Conservation (phyloP, 371 early-diverging fungal genomes). For the Entomophthora muscae region DNA sequence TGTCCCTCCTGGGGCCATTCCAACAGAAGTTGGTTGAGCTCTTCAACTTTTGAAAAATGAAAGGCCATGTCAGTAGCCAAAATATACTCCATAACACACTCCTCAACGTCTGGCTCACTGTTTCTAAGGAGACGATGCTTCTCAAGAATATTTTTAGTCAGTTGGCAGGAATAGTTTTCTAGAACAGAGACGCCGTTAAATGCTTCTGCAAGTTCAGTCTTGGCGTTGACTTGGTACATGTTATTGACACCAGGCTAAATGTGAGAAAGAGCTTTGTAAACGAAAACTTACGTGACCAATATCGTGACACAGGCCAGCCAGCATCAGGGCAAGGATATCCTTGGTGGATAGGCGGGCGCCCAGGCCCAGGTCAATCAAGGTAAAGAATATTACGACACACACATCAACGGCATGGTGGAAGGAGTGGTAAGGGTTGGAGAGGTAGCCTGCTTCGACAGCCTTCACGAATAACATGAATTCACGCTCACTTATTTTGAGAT, state of each 20-base stretch:
- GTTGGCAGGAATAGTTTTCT: constrained; percentile 65
- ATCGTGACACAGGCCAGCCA: constrained; percentile 79
- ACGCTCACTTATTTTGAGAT: not conserved
- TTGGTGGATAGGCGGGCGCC: constrained; percentile 35
- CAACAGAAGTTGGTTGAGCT: constrained; percentile 15
- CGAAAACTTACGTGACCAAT: constrained; percentile 61
- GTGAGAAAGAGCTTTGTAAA: not conserved
- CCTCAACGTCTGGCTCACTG: constrained; percentile 14
- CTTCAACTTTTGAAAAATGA: constrained; percentile 65
- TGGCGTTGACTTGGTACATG: constrained; percentile 65
- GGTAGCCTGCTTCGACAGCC: constrained; percentile 64
- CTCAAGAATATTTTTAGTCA: constrained; percentile 41
- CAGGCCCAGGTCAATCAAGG: constrained; percentile 40
- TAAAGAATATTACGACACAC: constrained; percentile 52
- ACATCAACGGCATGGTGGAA: constrained; percentile 83
- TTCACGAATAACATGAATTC: constrained; percentile 60
- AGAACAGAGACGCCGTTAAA: constrained; percentile 65
- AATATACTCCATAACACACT: constrained; percentile 31
- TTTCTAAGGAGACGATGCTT: constrained; percentile 43
- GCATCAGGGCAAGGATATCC: constrained; percentile 51
- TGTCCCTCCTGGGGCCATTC: not conserved
- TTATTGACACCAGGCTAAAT: constrained; percentile 80
- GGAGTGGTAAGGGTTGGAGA: constrained; percentile 69
- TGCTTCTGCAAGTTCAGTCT: constrained; percentile 44
- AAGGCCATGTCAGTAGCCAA: constrained; percentile 76